Base-by-base conservation (phyloP, 1,284 basidiomycete species). In the Termitomyces sp. region DNA sequence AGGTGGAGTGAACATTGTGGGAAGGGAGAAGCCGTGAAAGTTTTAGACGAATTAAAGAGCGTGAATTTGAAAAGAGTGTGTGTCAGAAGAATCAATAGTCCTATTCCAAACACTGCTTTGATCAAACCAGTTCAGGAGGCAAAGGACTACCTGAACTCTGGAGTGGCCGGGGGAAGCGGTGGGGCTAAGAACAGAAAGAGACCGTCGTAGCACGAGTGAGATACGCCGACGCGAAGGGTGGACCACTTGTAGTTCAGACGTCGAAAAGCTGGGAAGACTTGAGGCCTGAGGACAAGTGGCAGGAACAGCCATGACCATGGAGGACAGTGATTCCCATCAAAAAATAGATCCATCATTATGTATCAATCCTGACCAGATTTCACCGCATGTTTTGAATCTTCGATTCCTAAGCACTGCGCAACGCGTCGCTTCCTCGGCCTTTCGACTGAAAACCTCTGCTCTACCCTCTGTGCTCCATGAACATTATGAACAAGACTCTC, bases 1-100 rank as follows among this genome's bases (percentile, higher is more conserved):
- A 7, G 74, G 70, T 19, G 79, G 78, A 41, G 78, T 80, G 64
- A 80, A 78, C 78, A 81, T 81, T 58, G 58, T 8, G 39, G 57
- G 53, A 42, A 59, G 62, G 64, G 26, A 64, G 65, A 58, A 50
- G 59, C 61, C 44, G 62, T 67, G 66, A 66, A 10, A 65, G 66
- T 55, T 10, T 70, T 59, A 49, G 52, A 55, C 51, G 64, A 58
- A 64, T 46, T 64, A 65, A 47, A 54, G 59, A 58, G 47, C 24
- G 60, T 51, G 46, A 53, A 43, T 26, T 26, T 31, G 45, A 59
- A 50, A 59, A 52, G 61, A 62, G 43, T 41, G 59, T 57, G 55
- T 30, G 31, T 53, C 48, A 46, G 19, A 33, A 19, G 19, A 42
- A 33, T 21, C 31, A 31, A 50, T 34, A 28, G 36, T 28, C 28